Base-by-base conservation (phyloP, 176 grass and related monocot genomes). In the Lolium rigidum region DNA sequence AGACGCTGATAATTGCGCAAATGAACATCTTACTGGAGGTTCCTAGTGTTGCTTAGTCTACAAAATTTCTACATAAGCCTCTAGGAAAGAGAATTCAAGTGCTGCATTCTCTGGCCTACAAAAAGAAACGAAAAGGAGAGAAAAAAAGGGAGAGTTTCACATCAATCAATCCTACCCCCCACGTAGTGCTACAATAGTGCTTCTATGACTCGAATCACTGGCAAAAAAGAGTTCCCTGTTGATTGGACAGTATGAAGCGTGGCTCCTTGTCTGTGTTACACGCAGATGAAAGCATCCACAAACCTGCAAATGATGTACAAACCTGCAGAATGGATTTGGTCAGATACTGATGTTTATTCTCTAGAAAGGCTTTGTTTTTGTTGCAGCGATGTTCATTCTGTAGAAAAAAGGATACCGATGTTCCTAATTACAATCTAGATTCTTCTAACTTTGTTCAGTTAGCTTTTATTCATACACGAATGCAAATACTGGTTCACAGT, bases 161-260 rank as follows among this genome's bases (percentile, higher is more conserved):
- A 87, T 58, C 80, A 75, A 90, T 50, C 75, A 38, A 80, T 87
- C 74, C 67, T 84, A 83, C 37, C 67, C 84, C 79, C 48, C 49
- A 74, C 85, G 2, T 66, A 74, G 68, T 68, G 49, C 80, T 20
- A 9, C 38, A 24, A 58, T 52, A 84, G 74, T 84, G 81, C 85
- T 91, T 76, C 67, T 80, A 67, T 80, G 74, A 84, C 84, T 90
- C 77, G 10, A 75, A 75, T 75, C 58, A 87, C 7, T 17, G 58
- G 11, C 25, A 54, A 0, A 51, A 84, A 80, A 68, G 69, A 80
- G 77, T 43, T 80, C 20, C 46, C 56, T 35, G 59, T 31, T 70
- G 72, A 78, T 64, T 55, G 44, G 79, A 37, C 52, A 61, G 58
- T 31, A 58, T 5, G 67, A 69, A 84, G 8, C 80, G 57, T n/a